These are phyloP conservation scores for Metarhizium anisopliae DNA, from an alignment of 2,329 filamentous ascomycete genomes.

Conservation along the genomic window DNA sequence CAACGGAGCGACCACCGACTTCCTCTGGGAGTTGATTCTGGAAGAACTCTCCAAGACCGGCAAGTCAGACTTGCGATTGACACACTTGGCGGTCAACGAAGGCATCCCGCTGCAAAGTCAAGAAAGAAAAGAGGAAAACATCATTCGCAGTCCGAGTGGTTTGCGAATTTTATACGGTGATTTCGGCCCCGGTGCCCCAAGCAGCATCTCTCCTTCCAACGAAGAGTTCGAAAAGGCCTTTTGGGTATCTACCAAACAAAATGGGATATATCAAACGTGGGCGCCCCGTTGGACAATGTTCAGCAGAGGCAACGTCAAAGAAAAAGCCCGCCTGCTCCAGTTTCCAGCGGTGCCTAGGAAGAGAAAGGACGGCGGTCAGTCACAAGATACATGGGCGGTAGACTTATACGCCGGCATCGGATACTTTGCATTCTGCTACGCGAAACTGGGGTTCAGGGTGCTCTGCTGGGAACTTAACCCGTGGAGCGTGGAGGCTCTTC, in stretches of 20 bases:
- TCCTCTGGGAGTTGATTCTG: conserved; percentile 43
- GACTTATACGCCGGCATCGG: conserved; percentile 92
- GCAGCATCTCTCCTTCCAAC: conserved; percentile 19
- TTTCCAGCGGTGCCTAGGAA: conserved; percentile 23
- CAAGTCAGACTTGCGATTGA: conserved; percentile 31
- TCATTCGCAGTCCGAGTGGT: conserved; percentile 63
- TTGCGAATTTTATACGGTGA: conserved; percentile 63
- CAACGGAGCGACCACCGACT: conserved; percentile 13
- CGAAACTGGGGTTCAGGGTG: conserved; percentile 60
- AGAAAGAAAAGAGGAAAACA: conserved; percentile 43
- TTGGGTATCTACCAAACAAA: conserved; percentile 73
- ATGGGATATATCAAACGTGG: conserved; percentile 77
- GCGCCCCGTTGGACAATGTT: conserved; percentile 92
- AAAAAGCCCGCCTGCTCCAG: conserved; percentile 68
- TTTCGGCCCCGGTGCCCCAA: conserved; percentile 50
- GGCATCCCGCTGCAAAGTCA: conserved; percentile 44
- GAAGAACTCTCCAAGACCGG: conserved; percentile 32
- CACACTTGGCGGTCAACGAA: conserved; percentile 52
- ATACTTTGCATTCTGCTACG: conserved; percentile 86
- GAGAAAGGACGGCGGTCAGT: not conserved
- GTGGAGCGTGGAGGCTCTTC: conserved; percentile 76
- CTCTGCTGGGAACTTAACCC: conserved; percentile 88
- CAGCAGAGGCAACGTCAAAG: conserved; percentile 78
- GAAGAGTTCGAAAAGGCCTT: conserved; percentile 58
- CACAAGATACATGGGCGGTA: conserved; percentile 43